These are phyloP conservation scores for Kitagawia praeruptora DNA, from an alignment of 129 eudicot genomes.

Conservation along the genomic window DNA sequence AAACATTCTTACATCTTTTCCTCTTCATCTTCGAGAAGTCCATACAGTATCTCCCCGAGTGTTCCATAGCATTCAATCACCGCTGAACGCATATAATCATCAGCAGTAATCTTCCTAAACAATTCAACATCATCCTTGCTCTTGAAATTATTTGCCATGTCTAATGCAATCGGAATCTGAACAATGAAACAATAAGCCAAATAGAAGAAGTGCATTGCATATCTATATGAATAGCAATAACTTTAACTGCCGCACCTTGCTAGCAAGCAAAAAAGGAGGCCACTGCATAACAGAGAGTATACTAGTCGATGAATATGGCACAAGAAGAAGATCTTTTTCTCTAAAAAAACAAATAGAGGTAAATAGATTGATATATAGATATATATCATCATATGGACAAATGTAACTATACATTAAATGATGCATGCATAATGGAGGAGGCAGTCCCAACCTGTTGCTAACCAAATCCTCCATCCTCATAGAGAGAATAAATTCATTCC, in stretches of 20 bases:
- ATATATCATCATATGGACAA: background rate
- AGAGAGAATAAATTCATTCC: conserved; percentile 94
- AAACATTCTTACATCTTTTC: conserved; percentile 53
- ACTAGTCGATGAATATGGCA: conserved; percentile 68
- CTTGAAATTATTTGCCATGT: conserved; percentile 93
- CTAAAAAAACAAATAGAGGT: conserved; percentile 22
- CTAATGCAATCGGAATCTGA: conserved; percentile 97
- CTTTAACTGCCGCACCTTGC: conserved; percentile 56
- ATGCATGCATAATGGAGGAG: conserved; percentile 9
- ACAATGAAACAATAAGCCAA: conserved; percentile 17
- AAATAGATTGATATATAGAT: background rate
- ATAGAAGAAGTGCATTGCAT: conserved; percentile 7
- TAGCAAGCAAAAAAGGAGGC: conserved; percentile 99
- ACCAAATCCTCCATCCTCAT: conserved; percentile 89
- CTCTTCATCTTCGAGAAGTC: conserved; percentile 44
- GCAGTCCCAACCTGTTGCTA: conserved; percentile 57
- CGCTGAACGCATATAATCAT: conserved; percentile 84
- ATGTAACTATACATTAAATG: background rate
- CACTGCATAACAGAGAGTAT: conserved; percentile 81
- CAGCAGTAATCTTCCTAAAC: conserved; percentile 68
- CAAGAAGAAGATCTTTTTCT: conserved; percentile 93
- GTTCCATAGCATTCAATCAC: conserved; percentile 90
- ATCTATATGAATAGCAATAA: background rate
- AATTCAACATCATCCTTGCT: conserved; percentile 72
- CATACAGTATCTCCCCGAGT: conserved; percentile 40